Evolutionary conservation across 768 basidiomycete genomes (phyloP).

Genomic region (Kwoniella dejecticola): DNA sequence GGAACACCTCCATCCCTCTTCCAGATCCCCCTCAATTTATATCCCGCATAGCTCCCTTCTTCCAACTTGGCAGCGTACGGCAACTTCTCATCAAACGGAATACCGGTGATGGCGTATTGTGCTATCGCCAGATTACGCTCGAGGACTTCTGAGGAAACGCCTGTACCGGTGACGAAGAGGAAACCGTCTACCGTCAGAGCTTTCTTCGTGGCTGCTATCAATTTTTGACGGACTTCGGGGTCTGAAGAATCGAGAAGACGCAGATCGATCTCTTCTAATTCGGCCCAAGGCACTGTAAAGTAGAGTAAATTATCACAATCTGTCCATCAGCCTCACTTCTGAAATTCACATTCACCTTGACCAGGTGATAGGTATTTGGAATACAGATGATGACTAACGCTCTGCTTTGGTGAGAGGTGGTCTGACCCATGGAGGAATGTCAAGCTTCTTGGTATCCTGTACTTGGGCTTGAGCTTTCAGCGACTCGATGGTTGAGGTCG

Average conservation of each 20-base stretch:
- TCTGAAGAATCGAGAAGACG: slow-evolving; percentile 25
- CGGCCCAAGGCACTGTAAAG: slow-evolving; percentile 32
- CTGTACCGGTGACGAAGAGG: slow-evolving; percentile 37
- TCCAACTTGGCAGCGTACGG: slow-evolving; percentile 33
- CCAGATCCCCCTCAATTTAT: slow-evolving; percentile 37
- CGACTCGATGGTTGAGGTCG: background rate
- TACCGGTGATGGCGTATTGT: slow-evolving; percentile 27
- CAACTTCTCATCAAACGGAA: slow-evolving; percentile 28
- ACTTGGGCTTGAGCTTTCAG: background rate
- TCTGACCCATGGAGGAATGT: slow-evolving; percentile 14
- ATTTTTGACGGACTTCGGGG: slow-evolving; percentile 13
- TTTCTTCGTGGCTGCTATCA: slow-evolving; percentile 30
- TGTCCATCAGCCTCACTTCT: background rate
- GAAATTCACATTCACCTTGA: background rate
- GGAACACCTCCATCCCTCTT: slow-evolving; percentile 31
- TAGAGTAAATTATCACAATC: too few relatives aligned
- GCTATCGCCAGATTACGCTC: slow-evolving; percentile 37
- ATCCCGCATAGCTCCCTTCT: slow-evolving; percentile 29
- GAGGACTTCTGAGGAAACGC: slow-evolving; percentile 28
- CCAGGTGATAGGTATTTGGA: too few relatives aligned
- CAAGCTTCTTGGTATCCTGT: background rate
- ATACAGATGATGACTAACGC: too few relatives aligned
- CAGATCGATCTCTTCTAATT: slow-evolving; percentile 35
- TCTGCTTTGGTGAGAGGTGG: slow-evolving; percentile 23
- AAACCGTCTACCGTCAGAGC: slow-evolving; percentile 38